Percentiles rank a stretch among this genome's conserved stretches.
These are phyloP conservation scores for Diplocarpon mali DNA, from an alignment of 2,329 filamentous ascomycete genomes.

Conservation along the genomic window DNA sequence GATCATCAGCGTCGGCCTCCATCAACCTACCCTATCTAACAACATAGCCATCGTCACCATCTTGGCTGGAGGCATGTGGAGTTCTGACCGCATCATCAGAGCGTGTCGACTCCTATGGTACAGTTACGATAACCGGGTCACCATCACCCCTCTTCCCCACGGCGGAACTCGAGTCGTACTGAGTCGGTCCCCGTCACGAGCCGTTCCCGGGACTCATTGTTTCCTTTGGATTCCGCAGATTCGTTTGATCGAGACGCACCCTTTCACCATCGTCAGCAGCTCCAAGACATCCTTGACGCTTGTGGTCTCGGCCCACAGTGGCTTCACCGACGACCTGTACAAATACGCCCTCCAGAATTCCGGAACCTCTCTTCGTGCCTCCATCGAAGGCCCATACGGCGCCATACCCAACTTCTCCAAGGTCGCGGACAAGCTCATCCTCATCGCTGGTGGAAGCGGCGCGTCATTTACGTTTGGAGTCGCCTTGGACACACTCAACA, in stretches of 20 bases:
- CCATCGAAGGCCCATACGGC: slow-evolving; percentile 50
- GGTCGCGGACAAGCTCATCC: slow-evolving; percentile 41
- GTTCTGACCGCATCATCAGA: slow-evolving; percentile 39
- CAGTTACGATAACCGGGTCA: slow-evolving; percentile 40
- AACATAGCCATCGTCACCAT: slow-evolving; percentile 33
- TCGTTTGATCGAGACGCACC: slow-evolving; percentile 47
- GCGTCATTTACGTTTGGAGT: slow-evolving; percentile 44
- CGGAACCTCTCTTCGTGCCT: slow-evolving; percentile 37
- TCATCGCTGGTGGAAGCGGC: slow-evolving; percentile 50
- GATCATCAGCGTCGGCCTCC: slow-evolving; percentile 38
- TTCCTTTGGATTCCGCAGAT: slow-evolving; percentile 53
- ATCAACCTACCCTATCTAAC: slow-evolving; percentile 36
- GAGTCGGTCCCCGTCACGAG: slow-evolving; percentile 34
- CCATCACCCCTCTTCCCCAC: slow-evolving; percentile 40
- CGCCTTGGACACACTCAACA: too few relatives aligned
- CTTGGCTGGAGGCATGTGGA: slow-evolving; percentile 37
- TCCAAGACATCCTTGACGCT: slow-evolving; percentile 37
- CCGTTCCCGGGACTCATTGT: slow-evolving; percentile 46
- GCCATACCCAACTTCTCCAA: slow-evolving; percentile 37
- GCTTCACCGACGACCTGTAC: slow-evolving; percentile 47
- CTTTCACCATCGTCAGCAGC: slow-evolving; percentile 46
- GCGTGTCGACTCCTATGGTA: slow-evolving; percentile 33
- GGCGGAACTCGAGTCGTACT: slow-evolving; percentile 45
- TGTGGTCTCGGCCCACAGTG: slow-evolving; percentile 45
- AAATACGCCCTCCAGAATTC: slow-evolving; percentile 39